Base-by-base conservation (phyloP, 768 basidiomycete species). In the Gloeopeniophorella convolvens region DNA sequence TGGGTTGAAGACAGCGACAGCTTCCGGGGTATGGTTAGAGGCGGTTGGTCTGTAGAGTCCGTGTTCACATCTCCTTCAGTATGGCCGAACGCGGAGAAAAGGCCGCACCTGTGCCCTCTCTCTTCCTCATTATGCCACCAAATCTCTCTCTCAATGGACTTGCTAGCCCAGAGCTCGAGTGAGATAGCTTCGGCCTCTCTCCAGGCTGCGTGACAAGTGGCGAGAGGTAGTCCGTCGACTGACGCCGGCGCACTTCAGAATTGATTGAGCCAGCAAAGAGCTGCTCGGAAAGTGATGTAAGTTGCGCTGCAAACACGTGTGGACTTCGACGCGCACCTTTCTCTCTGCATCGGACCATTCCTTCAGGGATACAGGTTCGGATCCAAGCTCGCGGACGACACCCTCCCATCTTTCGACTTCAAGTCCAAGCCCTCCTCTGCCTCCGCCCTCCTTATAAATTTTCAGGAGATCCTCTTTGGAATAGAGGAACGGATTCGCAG, bases 361-460 rank as follows among this genome's bases (percentile, higher is more conserved):
- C 57, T 82, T 83, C 59, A 91, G 62, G 33, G 79, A 78, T 30
- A 84, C 68, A 15, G 93, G 93, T 50, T 89, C 86, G 35, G 64
- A 74, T 24, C 77, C 82, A 20, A 75, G 69, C 62, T 91, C 89
- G 51, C 83, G 81, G 21, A 91, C 87, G 58, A 94, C 83, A 48
- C 90, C 90, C 51, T 91, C 86, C 85, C 87, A 90, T 55, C 85
- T 75, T 67, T 91, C 90, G 12, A 92, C 89, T 67, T 92, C 90
- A 34, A 90, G 70, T 36, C 85, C 87, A 28, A 93, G 75, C 37
- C 81, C 82, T 55, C 81, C 78, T 59, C 75, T 81, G 32, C 83
- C 82, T 21, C 79, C 80, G 45, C 85, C 84, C 55, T 90, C 89
- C 65, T 76, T 84, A 66, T 87, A 92, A 54, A 93, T 84, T 69